Conservation (phyloP, 768 basidiomycete species). For the Collybia nuda region DNA sequence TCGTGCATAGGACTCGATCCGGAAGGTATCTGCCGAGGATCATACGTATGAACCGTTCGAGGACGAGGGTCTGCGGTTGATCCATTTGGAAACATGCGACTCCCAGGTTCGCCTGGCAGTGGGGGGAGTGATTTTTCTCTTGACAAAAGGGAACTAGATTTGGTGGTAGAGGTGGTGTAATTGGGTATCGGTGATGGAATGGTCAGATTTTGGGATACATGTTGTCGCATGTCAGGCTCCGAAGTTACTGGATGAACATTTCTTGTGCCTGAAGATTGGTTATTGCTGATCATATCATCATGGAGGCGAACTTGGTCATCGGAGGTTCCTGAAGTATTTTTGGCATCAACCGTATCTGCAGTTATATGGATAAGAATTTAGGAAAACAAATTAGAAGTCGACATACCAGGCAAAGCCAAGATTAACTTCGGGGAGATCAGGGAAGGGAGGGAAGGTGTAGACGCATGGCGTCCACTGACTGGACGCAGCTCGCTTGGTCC, state of each 20-base stretch:
- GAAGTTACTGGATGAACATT: constrained; percentile 56
- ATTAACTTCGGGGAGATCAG: constrained; percentile 54
- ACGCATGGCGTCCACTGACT: constrained; percentile 53
- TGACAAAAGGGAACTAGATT: constrained; percentile 25
- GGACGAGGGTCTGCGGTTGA: constrained; percentile 49
- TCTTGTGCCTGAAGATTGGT: constrained; percentile 25
- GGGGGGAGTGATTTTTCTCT: constrained; percentile 81
- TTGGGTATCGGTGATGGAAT: constrained; percentile 26
- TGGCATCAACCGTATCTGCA: constrained; percentile 36
- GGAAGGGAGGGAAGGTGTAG: constrained; percentile 69
- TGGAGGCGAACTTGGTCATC: constrained; percentile 38
- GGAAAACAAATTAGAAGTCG: constrained; percentile 20
- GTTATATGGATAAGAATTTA: too few species aligned
- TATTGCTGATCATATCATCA: constrained; percentile 33
- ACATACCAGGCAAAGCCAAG: constrained; percentile 60
- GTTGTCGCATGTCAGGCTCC: constrained; percentile 62
- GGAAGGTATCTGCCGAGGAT: constrained; percentile 50
- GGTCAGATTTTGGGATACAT: constrained; percentile 29
- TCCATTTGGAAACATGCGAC: constrained; percentile 30
- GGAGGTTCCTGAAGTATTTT: constrained; percentile 36
- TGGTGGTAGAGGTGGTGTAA: constrained; percentile 11
- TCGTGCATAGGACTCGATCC: constrained; percentile 44
- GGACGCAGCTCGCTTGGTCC: constrained; percentile 45
- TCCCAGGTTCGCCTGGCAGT: constrained; percentile 54
- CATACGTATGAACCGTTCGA: constrained; percentile 64